Evolutionary conservation across 441 rosid species (phyloP).

Genomic region (Jatropha multifida): DNA sequence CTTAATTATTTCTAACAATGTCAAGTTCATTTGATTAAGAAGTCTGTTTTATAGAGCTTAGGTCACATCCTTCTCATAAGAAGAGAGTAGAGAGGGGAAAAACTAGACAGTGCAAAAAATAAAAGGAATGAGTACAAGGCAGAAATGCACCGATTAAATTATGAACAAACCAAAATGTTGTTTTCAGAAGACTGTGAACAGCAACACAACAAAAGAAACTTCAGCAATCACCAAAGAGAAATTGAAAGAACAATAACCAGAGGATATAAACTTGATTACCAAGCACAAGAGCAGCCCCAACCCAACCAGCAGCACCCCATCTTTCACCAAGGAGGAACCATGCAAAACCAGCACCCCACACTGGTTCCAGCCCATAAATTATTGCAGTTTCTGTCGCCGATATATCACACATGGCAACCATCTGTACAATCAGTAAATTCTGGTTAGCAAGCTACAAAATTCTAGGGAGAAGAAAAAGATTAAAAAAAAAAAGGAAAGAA

Average conservation of each 20-base stretch:
- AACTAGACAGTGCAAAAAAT: no score
- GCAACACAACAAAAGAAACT: background rate
- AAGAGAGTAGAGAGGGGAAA: background rate
- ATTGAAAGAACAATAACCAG: conserved; percentile 3
- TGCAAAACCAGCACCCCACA: conserved; percentile 74
- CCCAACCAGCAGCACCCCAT: conserved; percentile 65
- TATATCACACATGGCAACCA: conserved; percentile 58
- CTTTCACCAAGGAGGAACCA: conserved; percentile 78
- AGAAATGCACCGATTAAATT: background rate
- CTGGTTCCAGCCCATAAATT: conserved; percentile 64
- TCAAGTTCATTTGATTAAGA: background rate
- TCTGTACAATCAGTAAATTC: conserved; percentile 31
- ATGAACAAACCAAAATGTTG: conserved; percentile 3
- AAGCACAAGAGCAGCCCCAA: conserved; percentile 57
- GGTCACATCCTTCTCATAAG: background rate
- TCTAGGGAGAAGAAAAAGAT: background rate
- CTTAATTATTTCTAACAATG: background rate
- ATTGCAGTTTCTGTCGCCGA: conserved; percentile 62
- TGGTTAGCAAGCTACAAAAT: background rate
- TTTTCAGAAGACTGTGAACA: background rate
- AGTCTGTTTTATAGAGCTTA: background rate
- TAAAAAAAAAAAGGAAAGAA: background rate
- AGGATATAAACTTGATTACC: conserved; percentile 3
- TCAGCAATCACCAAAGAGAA: background rate
- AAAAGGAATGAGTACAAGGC: background rate